These are phyloP conservation scores for Bretschneidera sinensis DNA, from an alignment of 345 rosid genomes.

Conservation along the genomic window DNA sequence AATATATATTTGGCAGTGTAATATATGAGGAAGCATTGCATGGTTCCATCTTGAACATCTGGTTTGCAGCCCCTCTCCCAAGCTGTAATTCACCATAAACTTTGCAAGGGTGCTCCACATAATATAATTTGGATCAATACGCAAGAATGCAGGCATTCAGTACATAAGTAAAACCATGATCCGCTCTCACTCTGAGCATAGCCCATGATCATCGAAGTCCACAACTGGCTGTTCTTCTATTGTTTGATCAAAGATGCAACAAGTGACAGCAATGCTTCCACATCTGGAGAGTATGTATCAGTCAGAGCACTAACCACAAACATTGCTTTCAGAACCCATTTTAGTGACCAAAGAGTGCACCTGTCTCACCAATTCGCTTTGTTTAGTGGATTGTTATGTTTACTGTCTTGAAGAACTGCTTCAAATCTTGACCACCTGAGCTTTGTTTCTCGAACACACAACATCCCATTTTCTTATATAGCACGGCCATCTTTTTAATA, in stretches of 20 bases:
- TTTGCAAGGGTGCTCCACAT: conserved; percentile 24
- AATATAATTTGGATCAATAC: conserved; percentile 16
- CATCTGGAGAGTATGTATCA: conserved; percentile 26
- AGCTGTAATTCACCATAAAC: conserved; percentile 20
- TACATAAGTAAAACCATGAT: conserved; percentile 12
- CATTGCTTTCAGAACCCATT: conserved; percentile 19
- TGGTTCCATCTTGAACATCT: conserved; percentile 18
- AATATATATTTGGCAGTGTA: conserved; percentile 18
- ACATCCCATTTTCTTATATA: too few relatives aligned
- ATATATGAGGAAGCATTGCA: conserved; percentile 14
- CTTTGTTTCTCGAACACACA: too few relatives aligned
- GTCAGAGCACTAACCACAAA: conserved; percentile 21
- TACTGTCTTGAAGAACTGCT: too few relatives aligned
- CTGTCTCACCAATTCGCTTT: too few relatives aligned
- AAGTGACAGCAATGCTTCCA: conserved; percentile 19
- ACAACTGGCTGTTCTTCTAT: conserved; percentile 15
- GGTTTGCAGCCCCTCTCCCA: conserved; percentile 18
- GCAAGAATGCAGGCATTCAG: conserved; percentile 25
- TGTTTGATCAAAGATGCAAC: conserved; percentile 12
- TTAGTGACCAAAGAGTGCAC: conserved; percentile 21
- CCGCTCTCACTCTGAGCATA: conserved; percentile 23
- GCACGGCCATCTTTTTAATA: too few relatives aligned
- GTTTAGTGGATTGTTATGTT: too few relatives aligned
- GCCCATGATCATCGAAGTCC: conserved; percentile 29
- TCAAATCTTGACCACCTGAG: too few relatives aligned